These are phyloP conservation scores for Climacium dendroides DNA, from an alignment of 225 moss, liverwort and hornwort species.

Conservation along the genomic window DNA sequence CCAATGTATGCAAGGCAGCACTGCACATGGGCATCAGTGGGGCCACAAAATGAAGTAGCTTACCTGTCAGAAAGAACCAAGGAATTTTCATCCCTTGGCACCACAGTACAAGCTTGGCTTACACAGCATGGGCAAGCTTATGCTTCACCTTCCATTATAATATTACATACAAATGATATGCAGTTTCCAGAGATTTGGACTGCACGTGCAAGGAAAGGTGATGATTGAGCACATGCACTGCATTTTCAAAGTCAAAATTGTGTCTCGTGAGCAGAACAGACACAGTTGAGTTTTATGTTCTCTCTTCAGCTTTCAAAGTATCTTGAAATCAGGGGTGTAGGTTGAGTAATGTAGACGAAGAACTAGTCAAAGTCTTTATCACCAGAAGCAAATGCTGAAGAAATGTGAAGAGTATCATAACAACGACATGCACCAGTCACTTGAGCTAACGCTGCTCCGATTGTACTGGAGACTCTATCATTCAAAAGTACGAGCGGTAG, in stretches of 20 bases:
- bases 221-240: background rate
- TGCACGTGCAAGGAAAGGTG: background rate
- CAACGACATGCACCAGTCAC: background rate
- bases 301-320: background rate
- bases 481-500: background rate
- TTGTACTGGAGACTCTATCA: background rate
- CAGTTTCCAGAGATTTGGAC: background rate
- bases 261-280: background rate
- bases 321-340: background rate
- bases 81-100: background rate
- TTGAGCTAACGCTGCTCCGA: background rate
- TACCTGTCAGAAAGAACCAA: no score
- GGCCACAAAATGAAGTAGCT: background rate
- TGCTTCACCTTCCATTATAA: background rate
- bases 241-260: background rate
- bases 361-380: background rate
- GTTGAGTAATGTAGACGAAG: background rate
- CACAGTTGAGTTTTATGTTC: background rate
- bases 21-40: background rate
- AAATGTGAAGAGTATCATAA: no score
- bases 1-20: background rate
- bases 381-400: background rate
- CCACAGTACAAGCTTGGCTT: background rate
- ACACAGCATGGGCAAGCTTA: background rate
- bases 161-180: background rate